Conservation (phyloP, 805 yeast species). For the Blastobotrys parvus region DNA sequence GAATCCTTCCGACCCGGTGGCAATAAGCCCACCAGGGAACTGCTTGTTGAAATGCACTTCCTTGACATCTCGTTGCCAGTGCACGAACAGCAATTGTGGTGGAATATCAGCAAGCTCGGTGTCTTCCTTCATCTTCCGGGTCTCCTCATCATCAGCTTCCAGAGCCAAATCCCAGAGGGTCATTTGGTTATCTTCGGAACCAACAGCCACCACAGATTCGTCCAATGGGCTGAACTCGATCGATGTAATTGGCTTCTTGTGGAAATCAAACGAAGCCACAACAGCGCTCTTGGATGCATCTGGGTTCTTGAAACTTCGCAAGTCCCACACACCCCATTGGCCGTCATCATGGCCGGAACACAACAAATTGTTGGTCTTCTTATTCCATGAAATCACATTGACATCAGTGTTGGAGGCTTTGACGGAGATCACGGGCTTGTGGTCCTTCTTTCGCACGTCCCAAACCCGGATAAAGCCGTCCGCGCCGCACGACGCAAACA, state of each 20-base stretch:
- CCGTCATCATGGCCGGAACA: constrained; percentile 99
- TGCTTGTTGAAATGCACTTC: constrained; percentile 98
- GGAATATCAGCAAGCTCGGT: constrained; percentile 82
- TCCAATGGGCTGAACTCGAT: constrained; percentile 92
- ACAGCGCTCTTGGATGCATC: constrained; percentile 51
- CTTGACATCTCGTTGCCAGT: constrained; percentile 96
- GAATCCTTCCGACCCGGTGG: constrained; percentile 94
- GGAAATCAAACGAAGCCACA: constrained; percentile 93
- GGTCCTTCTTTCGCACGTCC: constrained; percentile 93
- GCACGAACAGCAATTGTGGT: constrained; percentile 90
- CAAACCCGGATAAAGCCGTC: constrained; percentile 91
- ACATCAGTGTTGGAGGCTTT: constrained; percentile 76
- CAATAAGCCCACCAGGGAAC: constrained; percentile 89
- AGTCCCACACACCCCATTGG: constrained; percentile 96
- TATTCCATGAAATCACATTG: constrained; percentile 94
- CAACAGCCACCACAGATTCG: constrained; percentile 91
- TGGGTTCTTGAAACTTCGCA: constrained; percentile 38
- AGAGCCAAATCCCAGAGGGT: constrained; percentile 97
- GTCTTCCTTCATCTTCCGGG: constrained; percentile 73
- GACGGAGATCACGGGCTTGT: constrained; percentile 81
- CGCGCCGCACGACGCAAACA: constrained; percentile 88
- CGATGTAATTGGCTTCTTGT: constrained; percentile 85
- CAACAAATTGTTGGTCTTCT: constrained; percentile 71
- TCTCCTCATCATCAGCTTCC: constrained; percentile 97
- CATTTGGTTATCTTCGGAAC: constrained; percentile 94